A percentile compares a stretch with the other conserved stretches of the same genome.
phyloP scores from a whole-genome alignment of 2,329 filamentous ascomycete genomes.

The Myriosclerotinia curreyana region DNA sequence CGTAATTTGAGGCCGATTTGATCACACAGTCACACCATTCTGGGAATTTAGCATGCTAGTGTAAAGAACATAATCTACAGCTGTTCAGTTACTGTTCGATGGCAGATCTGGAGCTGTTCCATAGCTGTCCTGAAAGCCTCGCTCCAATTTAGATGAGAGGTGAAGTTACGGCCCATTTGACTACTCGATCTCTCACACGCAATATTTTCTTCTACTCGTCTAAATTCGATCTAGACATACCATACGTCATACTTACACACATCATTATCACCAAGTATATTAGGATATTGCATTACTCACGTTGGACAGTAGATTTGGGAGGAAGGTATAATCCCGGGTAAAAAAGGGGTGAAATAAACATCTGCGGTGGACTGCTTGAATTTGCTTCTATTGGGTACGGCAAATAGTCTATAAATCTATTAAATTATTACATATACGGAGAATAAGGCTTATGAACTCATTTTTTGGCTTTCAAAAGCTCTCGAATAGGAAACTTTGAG shows the following conservation, averaged over 20 bases:
- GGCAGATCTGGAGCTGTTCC: not conserved
- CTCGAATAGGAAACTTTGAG: too few relatives aligned
- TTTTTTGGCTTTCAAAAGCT: too few relatives aligned
- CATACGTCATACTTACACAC: too few relatives aligned
- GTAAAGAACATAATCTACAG: not conserved
- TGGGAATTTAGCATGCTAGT: not conserved
- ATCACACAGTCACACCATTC: not conserved
- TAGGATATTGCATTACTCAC: too few relatives aligned
- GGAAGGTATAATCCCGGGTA: too few relatives aligned
- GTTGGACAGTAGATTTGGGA: too few relatives aligned
- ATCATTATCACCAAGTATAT: too few relatives aligned
- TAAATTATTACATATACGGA: too few relatives aligned
- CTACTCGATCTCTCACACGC: not conserved
- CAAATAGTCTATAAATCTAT: too few relatives aligned
- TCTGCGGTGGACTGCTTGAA: too few relatives aligned
- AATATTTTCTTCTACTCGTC: not conserved
- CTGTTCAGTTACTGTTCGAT: not conserved
- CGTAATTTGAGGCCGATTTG: not conserved
- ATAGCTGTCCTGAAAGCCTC: not conserved
- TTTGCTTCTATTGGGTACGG: too few relatives aligned
- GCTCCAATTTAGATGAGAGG: not conserved
- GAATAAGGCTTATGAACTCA: not conserved
- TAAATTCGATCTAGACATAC: not conserved
- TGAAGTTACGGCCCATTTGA: not conserved
- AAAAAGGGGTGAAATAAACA: too few relatives aligned